Conservation (phyloP, 805 yeast species). For the Candida incommunis region DNA sequence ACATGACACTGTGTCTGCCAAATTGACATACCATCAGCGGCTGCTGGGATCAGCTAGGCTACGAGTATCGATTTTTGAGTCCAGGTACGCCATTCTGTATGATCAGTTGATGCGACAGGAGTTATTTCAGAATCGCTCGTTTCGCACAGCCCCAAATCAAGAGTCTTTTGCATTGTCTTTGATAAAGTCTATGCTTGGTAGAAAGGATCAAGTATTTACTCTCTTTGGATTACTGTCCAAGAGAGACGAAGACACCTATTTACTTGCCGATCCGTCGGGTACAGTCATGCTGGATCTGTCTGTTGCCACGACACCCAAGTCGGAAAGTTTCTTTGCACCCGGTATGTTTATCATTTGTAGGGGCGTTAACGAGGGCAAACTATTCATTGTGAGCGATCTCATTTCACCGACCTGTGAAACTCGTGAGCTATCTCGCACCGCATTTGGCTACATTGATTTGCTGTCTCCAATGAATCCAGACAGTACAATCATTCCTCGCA, state of each 20-base stretch:
- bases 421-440: slow-evolving; percentile 49
- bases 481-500: slow-evolving; percentile 24
- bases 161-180: slow-evolving; percentile 34
- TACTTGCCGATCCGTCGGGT: slow-evolving; percentile 72
- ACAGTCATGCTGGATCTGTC: slow-evolving; percentile 45
- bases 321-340: slow-evolving; percentile 46
- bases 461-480: not conserved
- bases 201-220: slow-evolving; percentile 63
- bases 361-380: slow-evolving; percentile 54
- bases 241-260: slow-evolving; percentile 47
- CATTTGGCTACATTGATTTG: slow-evolving; percentile 69
- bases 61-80: slow-evolving; percentile 16
- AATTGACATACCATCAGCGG: slow-evolving; percentile 2
- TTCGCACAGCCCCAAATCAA: slow-evolving; percentile 19
- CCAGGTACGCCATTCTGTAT: slow-evolving; percentile 46
- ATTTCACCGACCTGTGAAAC: slow-evolving; percentile 84
- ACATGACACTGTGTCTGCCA: slow-evolving; percentile 8
- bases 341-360: slow-evolving; percentile 75
- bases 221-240: slow-evolving; percentile 62
- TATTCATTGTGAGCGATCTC: slow-evolving; percentile 60
- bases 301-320: slow-evolving; percentile 44
- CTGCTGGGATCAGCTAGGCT: slow-evolving; percentile 13
- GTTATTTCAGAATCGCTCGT: slow-evolving; percentile 42
- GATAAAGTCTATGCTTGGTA: slow-evolving; percentile 74
- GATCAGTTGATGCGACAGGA: slow-evolving; percentile 71